Base-by-base conservation (phyloP, 495 filamentous ascomycete genomes). In the Rhypophila decipiens region DNA sequence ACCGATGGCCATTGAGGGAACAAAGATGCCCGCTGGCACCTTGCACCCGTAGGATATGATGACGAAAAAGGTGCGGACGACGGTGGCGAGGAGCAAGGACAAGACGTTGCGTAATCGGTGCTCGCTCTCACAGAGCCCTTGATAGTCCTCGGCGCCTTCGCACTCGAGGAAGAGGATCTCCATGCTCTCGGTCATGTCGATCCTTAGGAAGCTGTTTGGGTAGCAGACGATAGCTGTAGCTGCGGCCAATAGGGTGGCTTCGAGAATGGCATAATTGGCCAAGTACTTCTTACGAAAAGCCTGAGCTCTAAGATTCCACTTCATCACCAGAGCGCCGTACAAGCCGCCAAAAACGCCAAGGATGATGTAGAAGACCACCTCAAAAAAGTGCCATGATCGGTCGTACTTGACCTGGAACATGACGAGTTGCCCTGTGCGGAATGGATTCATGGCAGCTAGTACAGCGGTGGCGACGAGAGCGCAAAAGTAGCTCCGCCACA, bases 101-200 rank as follows among this genome's bases (percentile, higher is more conserved):
- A 88, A 50, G 9, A 96, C 77, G 75, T 95, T 91, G 7, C 68
- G 62, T 81, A 86, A 87, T 18, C 89, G 79, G 49, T 87, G 84
- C 24, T 63, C 79, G 72, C 54, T 42, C 74, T 96, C 85, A 82
- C 93, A 98, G 39, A 98, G 77, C 1, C 86, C 90, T 41, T 91
- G 76, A 56, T 96, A 96, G 56, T 96, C 87, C 66, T 95, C 87
- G 13, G 78, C 84, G 19, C 89, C 91, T 64, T 96, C 90, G 57
- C 93, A 98, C 68, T 98, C 94, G 11, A 83, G 76, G 64, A 98
- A 98, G 2, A 98, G 71, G 50, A 95, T 95, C 64, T 96, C 90
- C 93, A 98, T 97, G 70, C 88, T 95, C 67, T 96, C 90, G 0
- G 93, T 96, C 93, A 98, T 97, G 66, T 98, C 95, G 57, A 98